phyloP scores from a whole-genome alignment of 495 filamentous ascomycete genomes.

The Penicillium manginii region DNA sequence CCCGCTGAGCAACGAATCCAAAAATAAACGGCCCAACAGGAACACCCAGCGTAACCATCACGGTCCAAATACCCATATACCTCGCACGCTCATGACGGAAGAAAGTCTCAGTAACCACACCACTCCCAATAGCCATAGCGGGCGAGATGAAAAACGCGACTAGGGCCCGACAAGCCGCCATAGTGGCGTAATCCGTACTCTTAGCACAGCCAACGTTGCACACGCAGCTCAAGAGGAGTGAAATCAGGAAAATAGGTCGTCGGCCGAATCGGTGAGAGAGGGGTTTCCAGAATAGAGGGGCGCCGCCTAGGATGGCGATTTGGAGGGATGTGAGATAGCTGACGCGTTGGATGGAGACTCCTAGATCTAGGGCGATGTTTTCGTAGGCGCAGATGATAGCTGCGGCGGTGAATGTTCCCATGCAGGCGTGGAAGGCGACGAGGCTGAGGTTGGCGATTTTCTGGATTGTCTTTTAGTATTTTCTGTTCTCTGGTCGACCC shows the following conservation, averaged over 20 bases:
- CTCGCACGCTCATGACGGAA: constrained; percentile 52
- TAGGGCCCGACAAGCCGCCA: constrained; percentile 53
- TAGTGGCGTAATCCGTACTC: constrained; percentile 43
- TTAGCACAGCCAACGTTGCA: constrained; percentile 53
- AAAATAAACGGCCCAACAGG: constrained; percentile 53
- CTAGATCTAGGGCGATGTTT: constrained; percentile 48
- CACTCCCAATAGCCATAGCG: constrained; percentile 57
- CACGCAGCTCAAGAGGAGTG: constrained; percentile 45
- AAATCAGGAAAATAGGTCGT: constrained; percentile 55
- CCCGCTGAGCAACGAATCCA: constrained; percentile 50
- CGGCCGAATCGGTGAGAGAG: constrained; percentile 58
- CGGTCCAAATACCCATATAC: constrained; percentile 60
- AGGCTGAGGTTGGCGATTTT: constrained; percentile 57
- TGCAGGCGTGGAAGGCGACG: constrained; percentile 59
- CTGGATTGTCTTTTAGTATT: constrained; percentile 23
- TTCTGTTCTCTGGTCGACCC: not conserved
- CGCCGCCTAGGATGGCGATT: constrained; percentile 55
- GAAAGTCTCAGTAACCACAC: constrained; percentile 56
- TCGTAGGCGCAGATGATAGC: constrained; percentile 57
- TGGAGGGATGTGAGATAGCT: constrained; percentile 57
- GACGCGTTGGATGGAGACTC: constrained; percentile 44
- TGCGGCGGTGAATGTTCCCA: constrained; percentile 60
- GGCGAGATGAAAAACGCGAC: constrained; percentile 58
- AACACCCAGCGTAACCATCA: constrained; percentile 58
- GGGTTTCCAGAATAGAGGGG: constrained; percentile 59